These are phyloP conservation scores for Penicillium sp. DNA, from an alignment of 2,329 filamentous ascomycete genomes.

Conservation along the genomic window DNA sequence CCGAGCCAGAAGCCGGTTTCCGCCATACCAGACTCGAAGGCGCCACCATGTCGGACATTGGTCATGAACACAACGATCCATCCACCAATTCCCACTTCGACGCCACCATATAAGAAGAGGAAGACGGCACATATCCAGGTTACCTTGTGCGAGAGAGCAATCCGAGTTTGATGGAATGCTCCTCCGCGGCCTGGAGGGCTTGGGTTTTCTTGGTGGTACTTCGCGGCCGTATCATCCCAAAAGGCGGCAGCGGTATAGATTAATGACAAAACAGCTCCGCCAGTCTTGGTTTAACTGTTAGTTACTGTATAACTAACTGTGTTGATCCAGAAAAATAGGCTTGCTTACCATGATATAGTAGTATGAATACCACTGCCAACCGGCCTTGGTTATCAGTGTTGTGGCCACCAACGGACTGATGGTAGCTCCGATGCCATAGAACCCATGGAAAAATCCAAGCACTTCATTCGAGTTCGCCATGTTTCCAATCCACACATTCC, in stretches of 20 bases:
- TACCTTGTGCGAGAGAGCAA: conserved; percentile 54
- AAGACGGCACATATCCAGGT: conserved; percentile 74
- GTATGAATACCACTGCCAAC: conserved; percentile 20
- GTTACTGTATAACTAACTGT: neutral
- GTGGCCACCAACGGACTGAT: conserved; percentile 64
- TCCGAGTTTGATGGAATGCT: conserved; percentile 23
- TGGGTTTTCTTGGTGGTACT: conserved; percentile 26
- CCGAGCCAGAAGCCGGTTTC: conserved; percentile 80
- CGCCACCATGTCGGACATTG: conserved; percentile 61
- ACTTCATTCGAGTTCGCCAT: conserved; percentile 73
- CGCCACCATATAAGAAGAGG: conserved; percentile 51
- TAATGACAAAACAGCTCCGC: conserved; percentile 18
- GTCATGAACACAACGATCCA: conserved; percentile 82
- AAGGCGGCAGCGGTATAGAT: conserved; percentile 18
- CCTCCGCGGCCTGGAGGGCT: conserved; percentile 4
- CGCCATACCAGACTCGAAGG: conserved; percentile 69
- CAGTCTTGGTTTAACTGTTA: conserved; percentile 12
- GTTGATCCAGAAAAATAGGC: neutral
- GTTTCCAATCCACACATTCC: conserved; percentile 66
- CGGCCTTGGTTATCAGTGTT: conserved; percentile 64
- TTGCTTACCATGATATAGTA: conserved; percentile 19
- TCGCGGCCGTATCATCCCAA: conserved; percentile 18
- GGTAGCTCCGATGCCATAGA: conserved; percentile 65
- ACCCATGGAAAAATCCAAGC: conserved; percentile 70
- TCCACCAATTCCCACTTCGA: conserved; percentile 43